Conservation (phyloP, 768 basidiomycete species). For the Podaxis sp. region DNA sequence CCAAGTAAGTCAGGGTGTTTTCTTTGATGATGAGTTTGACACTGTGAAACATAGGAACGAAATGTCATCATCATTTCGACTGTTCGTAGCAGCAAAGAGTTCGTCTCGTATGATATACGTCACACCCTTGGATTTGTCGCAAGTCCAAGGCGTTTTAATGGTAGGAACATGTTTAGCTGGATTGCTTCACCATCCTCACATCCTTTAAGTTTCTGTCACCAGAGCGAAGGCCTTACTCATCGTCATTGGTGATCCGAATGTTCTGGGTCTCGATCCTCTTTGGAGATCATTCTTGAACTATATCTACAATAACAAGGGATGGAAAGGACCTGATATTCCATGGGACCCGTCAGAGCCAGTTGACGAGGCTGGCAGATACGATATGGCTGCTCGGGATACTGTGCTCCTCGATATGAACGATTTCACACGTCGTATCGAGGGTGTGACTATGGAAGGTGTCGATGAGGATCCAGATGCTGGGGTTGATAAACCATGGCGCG, state of each 20-base stretch:
- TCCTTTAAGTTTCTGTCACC: slow-evolving; percentile 53
- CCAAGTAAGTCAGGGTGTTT: slow-evolving; percentile 34
- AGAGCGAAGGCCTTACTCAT: slow-evolving; percentile 60
- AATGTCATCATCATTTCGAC: slow-evolving; percentile 58
- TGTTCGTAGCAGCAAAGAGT: slow-evolving; percentile 53
- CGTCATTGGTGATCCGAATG: slow-evolving; percentile 57
- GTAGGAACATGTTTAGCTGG: slow-evolving; percentile 28
- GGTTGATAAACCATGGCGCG: slow-evolving; percentile 42
- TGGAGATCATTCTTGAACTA: slow-evolving; percentile 64
- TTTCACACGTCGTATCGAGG: slow-evolving; percentile 34
- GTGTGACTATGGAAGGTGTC: slow-evolving; percentile 24
- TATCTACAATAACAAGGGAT: slow-evolving; percentile 48
- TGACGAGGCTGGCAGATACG: slow-evolving; percentile 38
- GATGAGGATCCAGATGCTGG: slow-evolving; percentile 31
- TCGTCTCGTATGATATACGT: slow-evolving; percentile 49
- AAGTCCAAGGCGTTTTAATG: slow-evolving; percentile 60
- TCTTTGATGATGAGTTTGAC: neutral
- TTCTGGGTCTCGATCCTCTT: slow-evolving; percentile 59
- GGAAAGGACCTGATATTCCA: slow-evolving; percentile 46
- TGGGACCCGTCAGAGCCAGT: slow-evolving; percentile 48
- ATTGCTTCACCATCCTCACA: neutral
- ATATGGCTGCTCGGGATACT: slow-evolving; percentile 26
- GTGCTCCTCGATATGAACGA: slow-evolving; percentile 39
- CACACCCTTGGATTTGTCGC: slow-evolving; percentile 61
- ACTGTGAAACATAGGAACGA: slow-evolving; percentile 40